phyloP scores from a whole-genome alignment of 495 filamentous ascomycete genomes.

The Beverwykella pulmonaria region DNA sequence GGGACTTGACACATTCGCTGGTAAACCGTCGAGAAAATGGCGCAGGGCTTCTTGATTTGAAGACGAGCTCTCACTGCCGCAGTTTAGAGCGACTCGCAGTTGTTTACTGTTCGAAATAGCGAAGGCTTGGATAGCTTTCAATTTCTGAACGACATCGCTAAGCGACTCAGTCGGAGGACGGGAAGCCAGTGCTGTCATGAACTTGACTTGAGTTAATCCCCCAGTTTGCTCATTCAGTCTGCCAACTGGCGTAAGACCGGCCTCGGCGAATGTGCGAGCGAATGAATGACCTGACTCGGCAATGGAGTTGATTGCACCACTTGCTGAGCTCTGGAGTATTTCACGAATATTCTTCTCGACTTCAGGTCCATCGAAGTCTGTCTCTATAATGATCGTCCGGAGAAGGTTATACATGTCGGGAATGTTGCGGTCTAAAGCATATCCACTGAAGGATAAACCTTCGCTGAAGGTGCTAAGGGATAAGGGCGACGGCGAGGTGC shows the following conservation, averaged over 20 bases:
- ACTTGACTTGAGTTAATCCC: constrained; percentile 83
- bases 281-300: constrained; percentile 84
- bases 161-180: constrained; percentile 61
- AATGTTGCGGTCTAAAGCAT: constrained; percentile 85
- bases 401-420: constrained; percentile 88
- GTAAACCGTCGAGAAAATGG: constrained; percentile 66
- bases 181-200: constrained; percentile 71
- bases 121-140: constrained; percentile 82
- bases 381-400: constrained; percentile 76
- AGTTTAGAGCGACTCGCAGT: constrained; percentile 83
- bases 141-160: constrained; percentile 75
- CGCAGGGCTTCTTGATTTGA: constrained; percentile 74
- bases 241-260: constrained; percentile 71
- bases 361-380: constrained; percentile 80
- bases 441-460: constrained; percentile 79
- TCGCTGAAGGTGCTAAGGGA: constrained; percentile 72
- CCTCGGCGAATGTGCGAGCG: constrained; percentile 79
- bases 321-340: constrained; percentile 78
- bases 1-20: constrained; percentile 46
- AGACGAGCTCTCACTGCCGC: constrained; percentile 67
- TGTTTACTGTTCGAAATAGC: constrained; percentile 62
- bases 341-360: constrained; percentile 81
- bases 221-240: constrained; percentile 76
- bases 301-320: constrained; percentile 88
- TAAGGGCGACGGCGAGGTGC: constrained; percentile 72